These are phyloP conservation scores for Cutaneotrichosporon cyanovorans DNA, from an alignment of 1,284 basidiomycete genomes.

Conservation along the genomic window DNA sequence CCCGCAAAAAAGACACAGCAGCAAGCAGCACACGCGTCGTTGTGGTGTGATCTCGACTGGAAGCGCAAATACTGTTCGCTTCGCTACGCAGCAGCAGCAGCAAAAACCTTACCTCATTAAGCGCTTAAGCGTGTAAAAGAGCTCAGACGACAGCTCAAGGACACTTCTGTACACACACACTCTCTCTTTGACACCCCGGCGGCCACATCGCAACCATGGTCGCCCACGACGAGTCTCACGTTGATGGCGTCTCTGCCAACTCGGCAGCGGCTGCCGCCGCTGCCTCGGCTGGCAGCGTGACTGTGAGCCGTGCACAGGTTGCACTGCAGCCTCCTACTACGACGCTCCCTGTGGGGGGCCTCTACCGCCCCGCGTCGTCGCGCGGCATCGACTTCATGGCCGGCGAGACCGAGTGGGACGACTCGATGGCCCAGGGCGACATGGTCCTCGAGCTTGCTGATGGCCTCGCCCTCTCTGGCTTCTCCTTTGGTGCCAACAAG, in stretches of 20 bases:
- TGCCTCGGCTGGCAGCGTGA: conserved; percentile 14
- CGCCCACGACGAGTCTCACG: conserved; percentile 11
- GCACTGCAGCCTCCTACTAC: conserved; percentile 19
- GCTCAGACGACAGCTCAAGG: too few relatives aligned
- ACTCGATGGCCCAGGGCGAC: conserved; percentile 40
- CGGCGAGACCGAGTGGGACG: conserved; percentile 35
- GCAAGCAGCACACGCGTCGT: too few relatives aligned
- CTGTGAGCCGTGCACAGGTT: conserved; percentile 13
- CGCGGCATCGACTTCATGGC: conserved; percentile 42
- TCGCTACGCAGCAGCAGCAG: too few relatives aligned
- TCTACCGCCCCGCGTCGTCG: conserved; percentile 43
- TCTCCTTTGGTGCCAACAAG: conserved; percentile 90
- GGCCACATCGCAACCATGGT: conserved; percentile 11
- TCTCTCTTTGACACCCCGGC: not conserved
- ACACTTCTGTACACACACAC: too few relatives aligned
- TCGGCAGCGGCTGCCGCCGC: conserved; percentile 17
- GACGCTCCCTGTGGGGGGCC: conserved; percentile 25
- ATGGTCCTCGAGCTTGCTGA: conserved; percentile 85
- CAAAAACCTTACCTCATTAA: too few relatives aligned
- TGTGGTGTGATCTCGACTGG: too few relatives aligned
- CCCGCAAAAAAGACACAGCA: too few relatives aligned
- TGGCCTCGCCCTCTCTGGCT: conserved; percentile 79
- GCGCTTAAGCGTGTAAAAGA: too few relatives aligned
- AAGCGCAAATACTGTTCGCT: too few relatives aligned
- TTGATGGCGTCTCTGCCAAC: not conserved